phyloP scores from a whole-genome alignment of 2,329 filamentous ascomycete species.

The Xylaria sp. region DNA sequence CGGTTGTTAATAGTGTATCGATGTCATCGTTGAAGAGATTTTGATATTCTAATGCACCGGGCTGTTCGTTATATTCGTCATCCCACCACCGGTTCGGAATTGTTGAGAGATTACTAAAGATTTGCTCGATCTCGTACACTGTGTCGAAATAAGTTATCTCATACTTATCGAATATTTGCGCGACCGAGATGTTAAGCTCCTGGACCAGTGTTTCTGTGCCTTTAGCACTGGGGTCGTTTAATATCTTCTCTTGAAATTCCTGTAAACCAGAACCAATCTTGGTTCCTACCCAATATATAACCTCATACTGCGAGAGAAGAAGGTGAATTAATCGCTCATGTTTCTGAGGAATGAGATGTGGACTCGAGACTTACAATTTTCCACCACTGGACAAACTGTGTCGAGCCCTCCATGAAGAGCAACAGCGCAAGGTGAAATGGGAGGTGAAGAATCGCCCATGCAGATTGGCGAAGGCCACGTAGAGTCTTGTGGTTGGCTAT shows the following conservation, averaged over 20 bases:
- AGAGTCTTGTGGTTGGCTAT: conserved; percentile 69
- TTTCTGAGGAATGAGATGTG: neutral
- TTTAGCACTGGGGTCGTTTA: neutral
- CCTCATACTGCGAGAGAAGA: neutral
- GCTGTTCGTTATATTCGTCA: neutral
- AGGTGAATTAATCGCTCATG: neutral
- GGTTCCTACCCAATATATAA: neutral
- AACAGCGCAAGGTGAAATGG: conserved; percentile 71
- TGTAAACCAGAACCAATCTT: neutral
- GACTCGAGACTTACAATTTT: conserved; percentile 45
- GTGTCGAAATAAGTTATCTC: conserved; percentile 8
- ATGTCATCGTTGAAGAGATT: neutral
- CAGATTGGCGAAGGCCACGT: conserved; percentile 64
- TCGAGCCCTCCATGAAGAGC: conserved; percentile 69
- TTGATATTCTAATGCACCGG: neutral
- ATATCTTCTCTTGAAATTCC: neutral
- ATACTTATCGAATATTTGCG: conserved; percentile 15
- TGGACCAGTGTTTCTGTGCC: conserved; percentile 28
- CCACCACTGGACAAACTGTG: conserved; percentile 62
- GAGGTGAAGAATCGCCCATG: conserved; percentile 68
- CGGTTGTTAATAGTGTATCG: neutral
- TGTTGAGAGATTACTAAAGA: conserved; percentile 6
- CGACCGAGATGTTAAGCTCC: conserved; percentile 20
- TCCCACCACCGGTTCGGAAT: conserved; percentile 25
- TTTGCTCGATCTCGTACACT: neutral